A percentile compares a stretch with the other conserved stretches of the same genome.
These are phyloP conservation scores for Plectosphaerella cucumerina DNA, from an alignment of 2,329 filamentous ascomycete species.

Conservation along the genomic window DNA sequence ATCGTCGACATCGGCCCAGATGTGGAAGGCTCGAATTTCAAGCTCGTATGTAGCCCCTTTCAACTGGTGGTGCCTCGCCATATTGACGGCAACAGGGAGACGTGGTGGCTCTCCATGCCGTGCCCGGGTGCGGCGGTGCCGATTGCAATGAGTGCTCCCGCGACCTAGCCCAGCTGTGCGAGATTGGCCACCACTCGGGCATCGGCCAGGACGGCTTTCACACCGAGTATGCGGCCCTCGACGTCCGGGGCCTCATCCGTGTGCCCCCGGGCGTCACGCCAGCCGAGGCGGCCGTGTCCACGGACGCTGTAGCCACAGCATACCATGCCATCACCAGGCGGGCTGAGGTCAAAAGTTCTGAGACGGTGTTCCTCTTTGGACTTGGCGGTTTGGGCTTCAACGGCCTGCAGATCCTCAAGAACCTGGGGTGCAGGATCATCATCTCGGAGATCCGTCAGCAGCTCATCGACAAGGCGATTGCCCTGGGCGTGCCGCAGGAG, in stretches of 20 bases:
- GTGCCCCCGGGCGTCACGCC: slow-evolving; percentile 18
- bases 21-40: slow-evolving; percentile 9
- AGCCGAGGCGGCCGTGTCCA: slow-evolving; percentile 30
- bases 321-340: slow-evolving; percentile 33
- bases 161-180: slow-evolving; percentile 31
- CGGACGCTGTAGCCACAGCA: slow-evolving; percentile 34
- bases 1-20: slow-evolving; percentile 17
- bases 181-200: slow-evolving; percentile 32
- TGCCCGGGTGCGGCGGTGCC: slow-evolving; percentile 24
- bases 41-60: slow-evolving; percentile 8
- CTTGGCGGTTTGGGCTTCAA: slow-evolving; percentile 37
- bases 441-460: slow-evolving; percentile 13
- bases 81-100: slow-evolving; percentile 17
- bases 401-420: slow-evolving; percentile 28
- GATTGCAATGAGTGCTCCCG: slow-evolving; percentile 33
- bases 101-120: slow-evolving; percentile 22
- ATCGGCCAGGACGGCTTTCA: slow-evolving; percentile 40
- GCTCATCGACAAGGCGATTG: slow-evolving; percentile 11
- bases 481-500: slow-evolving; percentile 21
- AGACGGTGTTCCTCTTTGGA: slow-evolving; percentile 34
- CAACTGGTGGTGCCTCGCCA: too few relatives aligned
- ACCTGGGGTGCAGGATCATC: slow-evolving; percentile 51
- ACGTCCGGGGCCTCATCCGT: slow-evolving; percentile 15
- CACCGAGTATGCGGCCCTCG: slow-evolving; percentile 30
- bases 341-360: slow-evolving; percentile 25